Evolutionary conservation across 345 rosid genomes (phyloP).

Genomic region (Eutrema yunnanense): DNA sequence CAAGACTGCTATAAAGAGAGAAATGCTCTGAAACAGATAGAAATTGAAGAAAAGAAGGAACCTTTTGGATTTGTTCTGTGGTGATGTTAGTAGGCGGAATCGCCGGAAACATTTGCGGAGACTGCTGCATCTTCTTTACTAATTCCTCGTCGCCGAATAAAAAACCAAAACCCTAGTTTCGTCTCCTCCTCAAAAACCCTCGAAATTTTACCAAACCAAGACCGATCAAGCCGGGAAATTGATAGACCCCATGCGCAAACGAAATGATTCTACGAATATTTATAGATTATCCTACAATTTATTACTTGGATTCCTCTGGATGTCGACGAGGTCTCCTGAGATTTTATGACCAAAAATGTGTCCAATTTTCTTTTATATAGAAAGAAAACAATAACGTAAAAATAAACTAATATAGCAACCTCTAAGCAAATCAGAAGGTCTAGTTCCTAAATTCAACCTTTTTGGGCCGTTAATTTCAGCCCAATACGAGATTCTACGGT

Average conservation of each 20-base stretch:
- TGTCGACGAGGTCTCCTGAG: neutral
- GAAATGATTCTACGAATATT: neutral
- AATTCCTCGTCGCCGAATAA: neutral
- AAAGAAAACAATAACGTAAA: neutral
- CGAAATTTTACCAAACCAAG: neutral
- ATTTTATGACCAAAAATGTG: constrained; percentile 18
- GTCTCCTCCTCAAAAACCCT: neutral
- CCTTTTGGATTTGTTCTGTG: constrained; percentile 99
- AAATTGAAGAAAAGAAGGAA: constrained; percentile 18
- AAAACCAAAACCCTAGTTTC: constrained; percentile 15
- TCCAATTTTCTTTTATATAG: neutral
- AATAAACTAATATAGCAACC: neutral
- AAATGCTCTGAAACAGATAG: neutral
- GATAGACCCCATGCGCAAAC: neutral
- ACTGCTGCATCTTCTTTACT: constrained; percentile 74
- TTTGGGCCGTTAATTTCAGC: neutral
- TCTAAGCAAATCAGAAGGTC: neutral
- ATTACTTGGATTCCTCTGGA: constrained; percentile 13
- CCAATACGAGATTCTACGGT: neutral
- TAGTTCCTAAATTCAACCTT: neutral
- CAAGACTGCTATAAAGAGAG: neutral
- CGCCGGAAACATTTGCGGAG: constrained; percentile 75
- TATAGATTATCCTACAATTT: constrained; percentile 6
- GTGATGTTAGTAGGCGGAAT: constrained; percentile 67
- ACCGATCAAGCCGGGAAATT: neutral